Base-by-base conservation (phyloP, 768 basidiomycete species). In the Lactifluus subvellereus region DNA sequence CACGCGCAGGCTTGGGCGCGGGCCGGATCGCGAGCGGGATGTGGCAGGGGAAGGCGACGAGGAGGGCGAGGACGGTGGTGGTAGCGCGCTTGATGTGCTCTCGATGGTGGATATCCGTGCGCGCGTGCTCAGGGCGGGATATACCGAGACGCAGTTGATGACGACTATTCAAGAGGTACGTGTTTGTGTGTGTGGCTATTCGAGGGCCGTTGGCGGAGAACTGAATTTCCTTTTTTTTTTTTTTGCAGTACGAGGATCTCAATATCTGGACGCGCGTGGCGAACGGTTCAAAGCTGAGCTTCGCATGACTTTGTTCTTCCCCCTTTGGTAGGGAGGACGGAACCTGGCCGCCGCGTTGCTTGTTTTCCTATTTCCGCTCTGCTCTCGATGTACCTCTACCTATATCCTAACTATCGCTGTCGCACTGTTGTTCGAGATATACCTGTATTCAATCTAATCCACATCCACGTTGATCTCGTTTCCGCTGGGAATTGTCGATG, bases 141-240 rank as follows among this genome's bases (percentile, higher is more conserved):
- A 88, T 75, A 98, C 93, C 14, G 96, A 99, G 72, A 85, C 82
- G 1, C 89, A 94, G 74, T 80, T 99, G 14, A 91, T 88, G 79
- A 87, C 91, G 65, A 91, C 92, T 0, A 88, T 98, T 55, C 69
- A 79, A 18, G 80, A 89, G 79, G 94, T 94, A 70, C 54, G 2
- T 33, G 27, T 27, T 27, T 27, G 27, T 27, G 27, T 27, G 27
- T 22, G 27, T 27, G 27, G 27, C 27, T 27, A 27, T 2, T 27
- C 2, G 27, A 27, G 8, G 14, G 16, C 20, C 33, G 11, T 30
- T n/a, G 20, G 10, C 45, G 30, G 57, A 49, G 1, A 49, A 18
- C 43, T 40, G 49, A 16, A 33, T 66, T 13, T 65, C 5, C 20
- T 20, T 6, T 43, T 4, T 20, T 43, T 51, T 50, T 38, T 59